These are phyloP conservation scores for Wickerhamia fluorescens DNA, from an alignment of 805 yeast genomes.

Conservation along the genomic window DNA sequence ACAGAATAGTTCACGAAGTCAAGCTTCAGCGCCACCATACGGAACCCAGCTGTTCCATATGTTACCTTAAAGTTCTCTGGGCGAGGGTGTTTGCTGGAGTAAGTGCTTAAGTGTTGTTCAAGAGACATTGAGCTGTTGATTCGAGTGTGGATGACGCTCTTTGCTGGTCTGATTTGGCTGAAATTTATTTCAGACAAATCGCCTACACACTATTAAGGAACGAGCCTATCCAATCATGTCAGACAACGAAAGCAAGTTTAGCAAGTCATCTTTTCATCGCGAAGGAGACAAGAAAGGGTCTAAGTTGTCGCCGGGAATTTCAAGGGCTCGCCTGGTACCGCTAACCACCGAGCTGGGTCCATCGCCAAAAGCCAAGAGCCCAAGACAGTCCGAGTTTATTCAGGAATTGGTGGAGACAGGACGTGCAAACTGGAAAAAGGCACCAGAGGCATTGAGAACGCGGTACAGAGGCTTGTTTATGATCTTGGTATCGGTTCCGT, in stretches of 20 bases:
- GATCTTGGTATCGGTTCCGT: slow-evolving; percentile 32
- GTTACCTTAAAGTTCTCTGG: slow-evolving; percentile 38
- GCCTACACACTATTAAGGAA: background rate
- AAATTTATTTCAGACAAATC: background rate
- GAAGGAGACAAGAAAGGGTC: slow-evolving; percentile 18
- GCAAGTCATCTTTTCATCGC: slow-evolving; percentile 24
- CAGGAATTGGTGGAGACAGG: slow-evolving; percentile 33
- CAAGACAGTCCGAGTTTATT: slow-evolving; percentile 28
- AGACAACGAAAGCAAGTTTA: too few relatives aligned
- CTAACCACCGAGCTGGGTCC: slow-evolving; percentile 5
- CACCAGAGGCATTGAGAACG: slow-evolving; percentile 29
- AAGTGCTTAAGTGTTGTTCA: slow-evolving; percentile 1
- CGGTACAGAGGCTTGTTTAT: slow-evolving; percentile 32
- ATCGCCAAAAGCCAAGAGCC: too few relatives aligned
- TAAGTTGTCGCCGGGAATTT: too few relatives aligned
- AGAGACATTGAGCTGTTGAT: slow-evolving; percentile 6
- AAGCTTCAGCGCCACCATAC: slow-evolving; percentile 60
- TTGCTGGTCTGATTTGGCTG: background rate
- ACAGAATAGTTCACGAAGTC: slow-evolving; percentile 73
- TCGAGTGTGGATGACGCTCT: background rate
- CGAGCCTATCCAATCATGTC: too few relatives aligned
- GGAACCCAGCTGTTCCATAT: slow-evolving; percentile 98
- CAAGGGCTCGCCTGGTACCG: too few relatives aligned
- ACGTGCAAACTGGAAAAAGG: slow-evolving; percentile 37
- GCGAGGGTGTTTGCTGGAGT: slow-evolving; percentile 31